Evolutionary conservation across 805 yeast genomes (phyloP).

Genomic region (Zygosaccharomyces pseudorouxii): DNA sequence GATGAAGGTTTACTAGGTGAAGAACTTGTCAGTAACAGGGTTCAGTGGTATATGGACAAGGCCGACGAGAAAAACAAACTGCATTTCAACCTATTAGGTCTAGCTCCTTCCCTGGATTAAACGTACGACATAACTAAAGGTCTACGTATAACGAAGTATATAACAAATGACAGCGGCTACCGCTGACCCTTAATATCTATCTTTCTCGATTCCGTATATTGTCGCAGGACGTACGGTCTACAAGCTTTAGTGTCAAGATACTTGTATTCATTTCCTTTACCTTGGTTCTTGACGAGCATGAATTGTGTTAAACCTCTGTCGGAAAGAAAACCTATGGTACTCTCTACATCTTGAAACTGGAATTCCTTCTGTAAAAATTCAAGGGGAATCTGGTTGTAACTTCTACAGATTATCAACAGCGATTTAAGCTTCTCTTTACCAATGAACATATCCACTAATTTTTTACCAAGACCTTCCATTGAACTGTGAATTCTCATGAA

Average conservation of each 20-base stretch:
- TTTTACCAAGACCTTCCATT: constrained; percentile 42
- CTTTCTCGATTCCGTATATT: constrained; percentile 42
- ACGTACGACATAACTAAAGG: neutral
- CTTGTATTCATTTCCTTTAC: constrained; percentile 28
- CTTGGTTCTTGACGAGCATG: constrained; percentile 29
- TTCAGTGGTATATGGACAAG: constrained; percentile 61
- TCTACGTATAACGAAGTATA: neutral
- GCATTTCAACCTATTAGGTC: constrained; percentile 73
- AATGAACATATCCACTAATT: constrained; percentile 50
- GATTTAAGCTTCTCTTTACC: constrained; percentile 55
- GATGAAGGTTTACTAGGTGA: constrained; percentile 50
- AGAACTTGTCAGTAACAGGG: constrained; percentile 45
- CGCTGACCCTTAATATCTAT: constrained; percentile 89
- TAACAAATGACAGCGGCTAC: constrained; percentile 5
- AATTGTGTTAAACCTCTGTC: constrained; percentile 37
- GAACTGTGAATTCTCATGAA: constrained; percentile 44
- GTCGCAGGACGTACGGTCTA: constrained; percentile 36
- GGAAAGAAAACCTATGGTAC: constrained; percentile 42
- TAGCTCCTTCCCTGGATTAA: constrained; percentile 52
- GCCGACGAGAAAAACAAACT: constrained; percentile 56
- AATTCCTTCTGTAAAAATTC: constrained; percentile 39
- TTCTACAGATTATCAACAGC: constrained; percentile 49
- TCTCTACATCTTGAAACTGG: constrained; percentile 38
- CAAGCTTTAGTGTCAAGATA: constrained; percentile 36
- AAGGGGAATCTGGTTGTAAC: constrained; percentile 47